phyloP scores from a whole-genome alignment of 805 yeast genomes.

The Starmera amethionina region DNA sequence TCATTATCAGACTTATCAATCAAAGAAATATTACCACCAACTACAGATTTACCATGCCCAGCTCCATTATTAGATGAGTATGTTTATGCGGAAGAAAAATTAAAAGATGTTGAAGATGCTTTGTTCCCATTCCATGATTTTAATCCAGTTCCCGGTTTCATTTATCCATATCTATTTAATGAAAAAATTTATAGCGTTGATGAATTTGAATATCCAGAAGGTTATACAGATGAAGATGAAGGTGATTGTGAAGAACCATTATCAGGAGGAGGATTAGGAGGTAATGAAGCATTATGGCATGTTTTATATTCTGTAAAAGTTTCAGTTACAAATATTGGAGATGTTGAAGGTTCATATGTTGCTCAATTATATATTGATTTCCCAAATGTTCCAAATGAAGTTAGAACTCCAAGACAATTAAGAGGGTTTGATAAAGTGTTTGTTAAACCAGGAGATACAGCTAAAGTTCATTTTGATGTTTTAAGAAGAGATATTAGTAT shows the following conservation, averaged over 20 bases:
- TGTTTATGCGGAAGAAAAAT: constrained; percentile 33
- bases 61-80: constrained; percentile 34
- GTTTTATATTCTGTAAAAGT: constrained; percentile 35
- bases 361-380: constrained; percentile 45
- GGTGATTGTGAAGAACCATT: constrained; percentile 15
- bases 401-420: constrained; percentile 42
- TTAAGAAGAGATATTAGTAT: constrained; percentile 43
- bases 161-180: constrained; percentile 41
- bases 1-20: constrained; percentile 28
- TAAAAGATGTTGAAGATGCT: constrained; percentile 46
- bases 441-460: constrained; percentile 30
- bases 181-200: constrained; percentile 20
- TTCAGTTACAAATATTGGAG: constrained; percentile 38
- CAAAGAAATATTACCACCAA: constrained; percentile 30
- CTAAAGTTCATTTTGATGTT: constrained; percentile 31
- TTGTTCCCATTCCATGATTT: constrained; percentile 42
- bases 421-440: constrained; percentile 50
- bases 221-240: constrained; percentile 23
- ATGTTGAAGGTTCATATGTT: constrained; percentile 35
- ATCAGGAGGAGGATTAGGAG: constrained; percentile 44
- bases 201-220: constrained; percentile 26
- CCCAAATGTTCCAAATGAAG: constrained; percentile 25
- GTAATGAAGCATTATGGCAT: constrained; percentile 54
- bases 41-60: constrained; percentile 36
- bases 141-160: constrained; percentile 42